Conservation (phyloP, 1,139 yeast genomes). For the Sugiyamaella castrensis region DNA sequence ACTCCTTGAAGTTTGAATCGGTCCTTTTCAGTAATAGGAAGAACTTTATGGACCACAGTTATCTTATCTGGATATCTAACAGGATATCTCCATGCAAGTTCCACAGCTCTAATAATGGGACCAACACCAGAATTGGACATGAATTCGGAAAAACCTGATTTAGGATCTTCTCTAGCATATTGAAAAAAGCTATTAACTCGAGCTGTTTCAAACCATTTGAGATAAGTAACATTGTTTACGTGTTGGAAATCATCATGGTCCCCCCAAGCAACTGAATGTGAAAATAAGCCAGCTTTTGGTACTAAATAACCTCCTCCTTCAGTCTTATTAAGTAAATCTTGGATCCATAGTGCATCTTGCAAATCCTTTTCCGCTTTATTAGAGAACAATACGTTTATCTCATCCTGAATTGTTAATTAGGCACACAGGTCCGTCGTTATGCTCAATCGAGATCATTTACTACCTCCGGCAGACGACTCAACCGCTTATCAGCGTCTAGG, state of each 20-base stretch:
- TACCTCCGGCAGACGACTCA: no score
- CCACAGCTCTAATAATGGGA: conserved; percentile 36
- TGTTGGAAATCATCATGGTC: conserved; percentile 36
- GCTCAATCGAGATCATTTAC: no score
- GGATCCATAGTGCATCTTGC: conserved; percentile 27
- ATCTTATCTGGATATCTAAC: conserved; percentile 35
- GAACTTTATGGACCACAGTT: conserved; percentile 34
- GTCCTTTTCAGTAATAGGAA: conserved; percentile 30
- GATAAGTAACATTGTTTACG: conserved; percentile 37
- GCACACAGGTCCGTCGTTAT: background rate
- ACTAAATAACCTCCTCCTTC: conserved; percentile 34
- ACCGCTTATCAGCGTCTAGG: no score
- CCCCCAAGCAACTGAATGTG: conserved; percentile 35
- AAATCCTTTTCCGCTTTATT: background rate
- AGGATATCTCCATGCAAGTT: conserved; percentile 38
- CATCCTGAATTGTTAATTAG: conserved; percentile 4
- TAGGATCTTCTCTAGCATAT: conserved; percentile 19
- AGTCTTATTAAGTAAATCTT: conserved; percentile 25
- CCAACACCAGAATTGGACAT: conserved; percentile 32
- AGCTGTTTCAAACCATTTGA: conserved; percentile 39
- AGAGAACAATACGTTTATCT: background rate
- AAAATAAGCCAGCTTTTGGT: conserved; percentile 29
- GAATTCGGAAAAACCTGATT: conserved; percentile 26
- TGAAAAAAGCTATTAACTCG: conserved; percentile 32
- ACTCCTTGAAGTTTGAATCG: conserved; percentile 36